Conservation (phyloP, 2,329 filamentous ascomycete species). For the Plenodomus tracheiphilus region DNA sequence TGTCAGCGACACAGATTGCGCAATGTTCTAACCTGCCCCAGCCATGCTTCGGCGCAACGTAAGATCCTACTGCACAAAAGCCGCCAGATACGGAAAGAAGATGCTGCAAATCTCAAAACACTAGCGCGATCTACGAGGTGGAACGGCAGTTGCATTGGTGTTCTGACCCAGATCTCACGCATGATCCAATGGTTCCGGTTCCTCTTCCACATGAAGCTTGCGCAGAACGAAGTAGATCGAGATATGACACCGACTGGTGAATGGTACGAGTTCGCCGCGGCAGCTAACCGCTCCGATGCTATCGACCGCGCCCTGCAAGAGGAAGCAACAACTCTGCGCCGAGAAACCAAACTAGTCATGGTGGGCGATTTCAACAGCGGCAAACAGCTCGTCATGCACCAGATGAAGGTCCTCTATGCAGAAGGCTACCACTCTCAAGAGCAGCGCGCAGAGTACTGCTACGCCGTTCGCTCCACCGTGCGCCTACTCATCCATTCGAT, state of each 20-base stretch:
- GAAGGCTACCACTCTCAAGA: slow-evolving; percentile 37
- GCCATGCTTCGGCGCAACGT: slow-evolving; percentile 40
- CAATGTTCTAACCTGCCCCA: slow-evolving; percentile 24
- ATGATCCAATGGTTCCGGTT: slow-evolving; percentile 39
- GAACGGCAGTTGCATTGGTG: slow-evolving; percentile 32
- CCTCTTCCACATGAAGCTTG: slow-evolving; percentile 34
- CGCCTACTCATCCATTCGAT: slow-evolving; percentile 40
- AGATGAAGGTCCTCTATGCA: slow-evolving; percentile 42
- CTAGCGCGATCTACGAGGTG: slow-evolving; percentile 34
- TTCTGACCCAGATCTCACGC: slow-evolving; percentile 34
- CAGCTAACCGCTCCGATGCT: slow-evolving; percentile 38
- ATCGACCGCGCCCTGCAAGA: slow-evolving; percentile 40
- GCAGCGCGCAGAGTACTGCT: slow-evolving; percentile 32
- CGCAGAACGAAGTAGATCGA: slow-evolving; percentile 16
- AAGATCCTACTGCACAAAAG: slow-evolving; percentile 44
- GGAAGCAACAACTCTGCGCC: slow-evolving; percentile 36
- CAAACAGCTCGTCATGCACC: slow-evolving; percentile 42
- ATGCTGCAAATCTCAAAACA: slow-evolving; percentile 32
- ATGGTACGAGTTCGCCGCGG: slow-evolving; percentile 37
- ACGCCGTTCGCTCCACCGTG: slow-evolving; percentile 34
- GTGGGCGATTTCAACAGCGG: slow-evolving; percentile 34
- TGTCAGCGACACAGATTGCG: not conserved
- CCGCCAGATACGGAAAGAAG: slow-evolving; percentile 40
- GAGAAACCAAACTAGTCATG: slow-evolving; percentile 41
- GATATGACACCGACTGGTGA: slow-evolving; percentile 29